Base-by-base conservation (phyloP, 495 filamentous ascomycete species). In the Bryoglossum gracile region DNA sequence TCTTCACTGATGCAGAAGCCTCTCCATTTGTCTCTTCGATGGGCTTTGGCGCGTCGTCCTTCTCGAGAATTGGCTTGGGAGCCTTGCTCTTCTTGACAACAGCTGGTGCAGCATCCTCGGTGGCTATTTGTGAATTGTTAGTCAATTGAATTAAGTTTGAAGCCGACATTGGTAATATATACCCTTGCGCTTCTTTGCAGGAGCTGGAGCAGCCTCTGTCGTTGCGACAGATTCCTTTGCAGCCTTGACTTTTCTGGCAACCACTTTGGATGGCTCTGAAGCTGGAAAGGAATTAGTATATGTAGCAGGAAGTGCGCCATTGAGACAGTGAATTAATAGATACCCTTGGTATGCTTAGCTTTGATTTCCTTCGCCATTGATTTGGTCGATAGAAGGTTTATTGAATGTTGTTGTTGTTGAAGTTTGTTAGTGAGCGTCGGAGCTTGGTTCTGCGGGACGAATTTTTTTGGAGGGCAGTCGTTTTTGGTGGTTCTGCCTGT, bases 291-390 rank as follows among this genome's bases (percentile, higher is more conserved):
- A 39, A 23, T 57, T 33, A 43, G 25, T 6, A 19, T 21, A 26
- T 25, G 38, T 19, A 26, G 14, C 11, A 14, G 25, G 51, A 51
- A 19, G 47, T 46, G 26, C 14, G 3, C 13, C 16, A 36, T n/a
- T 9, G 23, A 28, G 32, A 40, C 26, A 16, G 32, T 17, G 28
- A 10, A 14, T 18, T 19, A 23, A 65, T 24, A 45, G 68, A 45
- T 72, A 86, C 86, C 76, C 72, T 87, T 89, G 61, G 81, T 73
- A 70, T 88, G 88, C 61, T 79, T 85, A 48, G 71, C 72, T 52
- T 81, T 82, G 50, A 75, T 71, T 60, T 83, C 83, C 43, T 81
- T 76, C 25, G 83, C 81, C 85, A 89, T 89, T 66, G 58, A n/a
- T n/a, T n/a, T n/a, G n/a, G n/a, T n/a, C n/a, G n/a, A n/a, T n/a